Evolutionary conservation across 805 yeast genomes (phyloP), one percentile per base, ranked within the genome.

Genomic region (Aciculoconidium aculeatum): DNA sequence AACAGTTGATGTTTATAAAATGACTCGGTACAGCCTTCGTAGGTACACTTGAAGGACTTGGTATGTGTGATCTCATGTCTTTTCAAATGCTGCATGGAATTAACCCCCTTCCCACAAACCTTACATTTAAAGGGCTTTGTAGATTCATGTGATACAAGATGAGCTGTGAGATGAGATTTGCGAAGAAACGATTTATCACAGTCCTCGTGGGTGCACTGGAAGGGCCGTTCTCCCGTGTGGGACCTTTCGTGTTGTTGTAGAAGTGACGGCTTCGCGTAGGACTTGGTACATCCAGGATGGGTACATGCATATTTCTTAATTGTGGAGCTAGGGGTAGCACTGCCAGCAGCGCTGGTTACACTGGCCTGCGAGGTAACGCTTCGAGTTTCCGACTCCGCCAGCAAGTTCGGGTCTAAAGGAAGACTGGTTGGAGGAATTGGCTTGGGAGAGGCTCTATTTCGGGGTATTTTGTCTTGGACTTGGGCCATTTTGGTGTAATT

Each of bases 51-150:
- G 44, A 77, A 79, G 1, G 85, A 72, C 31, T 53, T 60, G 4
- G 76, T 75, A 51, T 92, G 97, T 2, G 94, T 80, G 21, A 72
- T 68, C 55, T 80, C 86, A 52, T 92, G 98, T 30, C 95, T 68
- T 37, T 69, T 73, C 33, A 86, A 61, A 47, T 88, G 96, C 56
- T 92, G 97, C 29, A 52, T 53, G 0, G 95, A 70, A 30, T 77
- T 79, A 29, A 83, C 80, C 3, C 95, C 95, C 53, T 86, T 87
- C 1, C 79, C 78, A 50, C 98, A 92, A 1, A 67, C 50, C 0
- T 75, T 53, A 47, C 97, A 88, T 23, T 67, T 71, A 47, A 70
- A 77, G 0, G 95, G 95, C 44, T 81, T 83, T 3, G 67, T 71
- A 1, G 36, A 36, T 5, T 61, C 45, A 49, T 88, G 96, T 11